Evolutionary conservation across 169 alveolate genomes (phyloP).

Genomic region (Plasmodium vinckei): DNA sequence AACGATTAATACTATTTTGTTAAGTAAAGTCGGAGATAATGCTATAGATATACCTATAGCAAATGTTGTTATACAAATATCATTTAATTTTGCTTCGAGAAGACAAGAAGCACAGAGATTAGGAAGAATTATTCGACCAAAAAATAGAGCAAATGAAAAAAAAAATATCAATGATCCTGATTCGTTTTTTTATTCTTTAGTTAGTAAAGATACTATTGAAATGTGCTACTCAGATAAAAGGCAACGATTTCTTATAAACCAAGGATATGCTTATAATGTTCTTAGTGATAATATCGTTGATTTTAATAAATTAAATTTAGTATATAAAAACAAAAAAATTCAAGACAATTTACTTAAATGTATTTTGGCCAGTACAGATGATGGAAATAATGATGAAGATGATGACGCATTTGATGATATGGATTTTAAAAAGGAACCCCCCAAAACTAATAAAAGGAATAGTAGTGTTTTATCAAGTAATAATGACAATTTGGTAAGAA

Average conservation of each 20-base stretch:
- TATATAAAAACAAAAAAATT: constrained; percentile 79
- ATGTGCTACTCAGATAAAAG: constrained; percentile 96
- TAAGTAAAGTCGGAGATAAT: constrained; percentile 99
- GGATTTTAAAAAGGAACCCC: constrained; percentile 33
- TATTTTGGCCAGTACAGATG: constrained; percentile 80
- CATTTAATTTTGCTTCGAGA: constrained; percentile 98
- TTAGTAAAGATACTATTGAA: constrained; percentile 98
- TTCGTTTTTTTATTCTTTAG: constrained; percentile 98
- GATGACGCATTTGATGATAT: constrained; percentile 75
- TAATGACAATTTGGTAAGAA: constrained; percentile 29
- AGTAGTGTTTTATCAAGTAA: constrained; percentile 6
- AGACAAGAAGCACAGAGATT: constrained; percentile 99
- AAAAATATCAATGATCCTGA: constrained; percentile 85
- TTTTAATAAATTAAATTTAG: constrained; percentile 80
- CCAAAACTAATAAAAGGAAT: constrained; percentile 26
- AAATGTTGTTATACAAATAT: constrained; percentile 98
- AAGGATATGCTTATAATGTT: constrained; percentile 89
- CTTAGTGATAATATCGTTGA: constrained; percentile 83
- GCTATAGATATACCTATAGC: constrained; percentile 99
- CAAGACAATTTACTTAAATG: constrained; percentile 83
- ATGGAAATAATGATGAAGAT: constrained; percentile 84
- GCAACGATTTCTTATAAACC: constrained; percentile 97
- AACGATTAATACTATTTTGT: constrained; percentile 89
- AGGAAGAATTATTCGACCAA: constrained; percentile 99
- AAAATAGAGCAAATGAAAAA: constrained; percentile 90